Evolutionary conservation across 2,329 filamentous ascomycete species (phyloP), one percentile per base, ranked within the genome.

Genomic region (Mariannaea sp.): DNA sequence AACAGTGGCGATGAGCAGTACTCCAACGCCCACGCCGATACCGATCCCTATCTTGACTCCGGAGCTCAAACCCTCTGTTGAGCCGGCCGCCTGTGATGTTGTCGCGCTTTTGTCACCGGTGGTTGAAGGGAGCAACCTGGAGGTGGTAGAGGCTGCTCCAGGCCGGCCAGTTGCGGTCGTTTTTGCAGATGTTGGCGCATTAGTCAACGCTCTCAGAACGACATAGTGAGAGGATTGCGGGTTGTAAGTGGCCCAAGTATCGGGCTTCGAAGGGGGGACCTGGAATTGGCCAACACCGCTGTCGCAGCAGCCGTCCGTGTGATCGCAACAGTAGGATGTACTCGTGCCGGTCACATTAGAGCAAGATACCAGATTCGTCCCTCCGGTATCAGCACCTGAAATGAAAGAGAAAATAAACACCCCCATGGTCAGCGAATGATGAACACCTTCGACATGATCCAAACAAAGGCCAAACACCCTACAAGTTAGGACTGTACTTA

Each of bases 311-410:
- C 51, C 46, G 8, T 32, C 17, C 6, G 52, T 59, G 46, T 65
- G 58, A 35, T 66, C 62, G 30, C 65, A 68, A 19, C 65, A 67
- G 35, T 65, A 67, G 3, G 62, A 65, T 5, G 48, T 61, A 27
- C 62, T 58, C 38, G 38, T 63, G 9, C 52, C 38, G 2, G 65
- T 67, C n/a, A 59, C 48, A 19, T 67, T 68, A 0, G 58, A 57
- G 39, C 64, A 68, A 3, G 59, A 66, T 43, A 66, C 56, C 27
- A 67, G 38, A 45, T 67, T 62, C 7, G 64, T 63, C 16, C 65
- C 65, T 29, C 63, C 65, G 2, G 20, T 53, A 4, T 46, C 43
- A 9, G 59, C 64, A 6, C 57, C 60, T 67, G 8, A 1, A 14
- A 16, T 16, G 3, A 24, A 5, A 24, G 22, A n/a, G n/a, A n/a